These are phyloP conservation scores for Colletotrichum sp. DNA, from an alignment of 2,329 filamentous ascomycete species.

Conservation along the genomic window DNA sequence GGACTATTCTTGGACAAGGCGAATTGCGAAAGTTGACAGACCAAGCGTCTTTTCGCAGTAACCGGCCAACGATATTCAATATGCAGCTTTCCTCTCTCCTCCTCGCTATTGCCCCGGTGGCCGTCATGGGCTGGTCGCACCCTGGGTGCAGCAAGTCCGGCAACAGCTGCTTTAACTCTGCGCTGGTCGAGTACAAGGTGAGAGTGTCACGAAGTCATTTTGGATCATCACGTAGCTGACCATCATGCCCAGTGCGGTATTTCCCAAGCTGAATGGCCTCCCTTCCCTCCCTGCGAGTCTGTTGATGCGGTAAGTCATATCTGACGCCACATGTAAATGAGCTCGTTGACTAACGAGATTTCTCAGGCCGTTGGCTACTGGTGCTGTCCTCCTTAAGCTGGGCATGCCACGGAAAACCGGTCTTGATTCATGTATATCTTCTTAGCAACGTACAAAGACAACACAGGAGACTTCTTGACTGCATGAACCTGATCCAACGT, in stretches of 20 bases:
- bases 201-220: not conserved
- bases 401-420: accelerated
- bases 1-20: not conserved
- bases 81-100: not conserved
- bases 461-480: accelerated
- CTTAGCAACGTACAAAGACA: not conserved
- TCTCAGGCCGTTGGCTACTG: not conserved
- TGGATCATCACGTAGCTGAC: not conserved
- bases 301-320: not conserved
- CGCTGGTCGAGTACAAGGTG: not conserved
- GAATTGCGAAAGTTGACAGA: not conserved
- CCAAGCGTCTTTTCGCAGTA: not conserved
- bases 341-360: not conserved
- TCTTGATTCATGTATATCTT: not conserved
- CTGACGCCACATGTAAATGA: no score
- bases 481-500: not conserved
- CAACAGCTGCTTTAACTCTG: not conserved
- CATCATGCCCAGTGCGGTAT: not conserved
- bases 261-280: not conserved
- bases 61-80: not conserved
- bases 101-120: not conserved
- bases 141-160: not conserved
- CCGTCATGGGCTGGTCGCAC: not conserved
- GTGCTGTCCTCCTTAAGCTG: not conserved
- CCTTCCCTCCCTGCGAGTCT: not conserved